Evolutionary conservation across 2,329 filamentous ascomycete genomes (phyloP).

Genomic region (Alternaria incomplexa): DNA sequence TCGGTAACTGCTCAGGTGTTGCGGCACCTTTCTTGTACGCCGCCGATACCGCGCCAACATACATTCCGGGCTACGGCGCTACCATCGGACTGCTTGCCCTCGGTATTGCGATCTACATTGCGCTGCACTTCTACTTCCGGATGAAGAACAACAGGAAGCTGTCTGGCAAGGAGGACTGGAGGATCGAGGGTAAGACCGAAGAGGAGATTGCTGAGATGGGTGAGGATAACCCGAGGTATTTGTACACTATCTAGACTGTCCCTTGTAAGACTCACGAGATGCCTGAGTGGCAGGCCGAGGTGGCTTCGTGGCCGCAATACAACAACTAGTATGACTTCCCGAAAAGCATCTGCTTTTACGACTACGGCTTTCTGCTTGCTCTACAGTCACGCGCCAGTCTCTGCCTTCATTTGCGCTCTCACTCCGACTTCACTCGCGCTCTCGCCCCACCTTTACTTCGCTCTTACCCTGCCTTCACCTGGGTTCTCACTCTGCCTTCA

Average conservation of each 20-base stretch:
- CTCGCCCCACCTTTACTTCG: not conserved
- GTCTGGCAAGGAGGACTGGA: conserved; percentile 29
- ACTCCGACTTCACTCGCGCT: not conserved
- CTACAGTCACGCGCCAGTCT: not conserved
- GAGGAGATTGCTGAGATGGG: conserved; percentile 33
- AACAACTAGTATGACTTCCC: too few relatives aligned
- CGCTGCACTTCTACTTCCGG: conserved; percentile 28
- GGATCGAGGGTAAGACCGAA: conserved; percentile 31
- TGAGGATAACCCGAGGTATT: conserved; percentile 32
- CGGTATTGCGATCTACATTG: conserved; percentile 23
- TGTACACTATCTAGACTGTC: conserved; percentile 26
- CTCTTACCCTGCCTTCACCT: not conserved
- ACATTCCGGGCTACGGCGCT: conserved; percentile 29
- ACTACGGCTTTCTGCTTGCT: too few relatives aligned
- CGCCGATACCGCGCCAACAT: conserved; percentile 17
- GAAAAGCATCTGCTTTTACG: too few relatives aligned
- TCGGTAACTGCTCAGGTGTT: conserved; percentile 44
- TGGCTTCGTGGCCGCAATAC: too few relatives aligned
- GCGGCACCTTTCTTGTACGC: conserved; percentile 33
- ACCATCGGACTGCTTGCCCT: conserved; percentile 28
- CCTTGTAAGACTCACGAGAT: too few relatives aligned
- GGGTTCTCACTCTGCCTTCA: too few relatives aligned
- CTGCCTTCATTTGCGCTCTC: not conserved
- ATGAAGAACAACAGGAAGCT: conserved; percentile 30
- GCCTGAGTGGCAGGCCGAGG: too few relatives aligned